Conservation (phyloP, 2,329 filamentous ascomycete genomes). For the Celoporthe dispersa region DNA sequence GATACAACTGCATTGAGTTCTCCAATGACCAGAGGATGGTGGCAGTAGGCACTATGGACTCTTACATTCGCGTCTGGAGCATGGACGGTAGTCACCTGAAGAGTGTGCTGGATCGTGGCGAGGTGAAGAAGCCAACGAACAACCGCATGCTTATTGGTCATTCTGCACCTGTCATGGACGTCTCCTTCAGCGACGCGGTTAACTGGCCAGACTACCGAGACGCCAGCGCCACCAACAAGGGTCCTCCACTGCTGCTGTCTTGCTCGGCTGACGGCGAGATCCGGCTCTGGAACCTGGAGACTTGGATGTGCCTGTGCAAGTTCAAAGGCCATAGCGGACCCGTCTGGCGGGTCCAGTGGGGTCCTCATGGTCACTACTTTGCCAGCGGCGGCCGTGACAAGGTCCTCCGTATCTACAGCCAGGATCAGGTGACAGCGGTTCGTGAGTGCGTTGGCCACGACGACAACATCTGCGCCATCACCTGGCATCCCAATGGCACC, state of each 20-base stretch:
- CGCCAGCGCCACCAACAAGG: conserved; percentile 51
- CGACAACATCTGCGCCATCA: conserved; percentile 85
- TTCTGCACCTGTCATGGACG: conserved; percentile 83
- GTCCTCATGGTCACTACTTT: conserved; percentile 95
- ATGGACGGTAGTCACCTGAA: conserved; percentile 82
- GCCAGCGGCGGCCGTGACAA: conserved; percentile 85
- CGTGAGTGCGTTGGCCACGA: conserved; percentile 92
- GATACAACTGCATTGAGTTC: conserved; percentile 76
- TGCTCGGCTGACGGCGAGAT: conserved; percentile 86
- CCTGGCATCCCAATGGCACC: conserved; percentile 92
- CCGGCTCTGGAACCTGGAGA: conserved; percentile 89
- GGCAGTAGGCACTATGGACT: conserved; percentile 88
- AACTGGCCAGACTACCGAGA: conserved; percentile 53
- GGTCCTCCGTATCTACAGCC: conserved; percentile 87
- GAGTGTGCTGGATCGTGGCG: conserved; percentile 64
- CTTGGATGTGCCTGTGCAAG: conserved; percentile 89
- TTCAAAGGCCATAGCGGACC: conserved; percentile 94
- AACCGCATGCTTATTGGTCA: conserved; percentile 83
- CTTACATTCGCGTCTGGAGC: conserved; percentile 94
- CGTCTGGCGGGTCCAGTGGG: conserved; percentile 86
- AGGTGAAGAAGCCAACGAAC: conserved; percentile 60
- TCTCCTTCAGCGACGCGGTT: conserved; percentile 81
- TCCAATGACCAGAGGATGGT: conserved; percentile 88
- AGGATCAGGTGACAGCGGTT: conserved; percentile 87
- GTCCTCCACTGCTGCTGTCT: conserved; percentile 80